A percentile compares a stretch with the other conserved stretches of the same genome.
Conservation (phyloP, 2,329 filamentous ascomycete species). For the Hypoxylon sp. region DNA sequence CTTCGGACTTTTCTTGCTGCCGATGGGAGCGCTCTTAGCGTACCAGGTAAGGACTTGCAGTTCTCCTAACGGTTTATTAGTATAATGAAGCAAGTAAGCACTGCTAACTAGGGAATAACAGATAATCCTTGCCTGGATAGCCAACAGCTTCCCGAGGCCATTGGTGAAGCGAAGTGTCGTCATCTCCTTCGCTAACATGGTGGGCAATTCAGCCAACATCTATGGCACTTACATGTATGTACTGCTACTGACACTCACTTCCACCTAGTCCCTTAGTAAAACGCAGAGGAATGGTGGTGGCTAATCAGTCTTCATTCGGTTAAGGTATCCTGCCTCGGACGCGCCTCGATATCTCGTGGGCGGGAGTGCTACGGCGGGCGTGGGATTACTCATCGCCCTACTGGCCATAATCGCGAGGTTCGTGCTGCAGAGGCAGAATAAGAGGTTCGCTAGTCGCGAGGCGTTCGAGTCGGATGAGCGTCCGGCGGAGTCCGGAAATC, state of each 20-base stretch:
- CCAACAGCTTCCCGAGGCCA: conserved; percentile 79
- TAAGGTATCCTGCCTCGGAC: conserved; percentile 55
- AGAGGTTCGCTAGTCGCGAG: conserved; percentile 67
- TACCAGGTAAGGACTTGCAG: conserved; percentile 54
- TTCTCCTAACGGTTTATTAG: background rate
- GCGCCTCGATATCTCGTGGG: conserved; percentile 65
- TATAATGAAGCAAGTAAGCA: background rate
- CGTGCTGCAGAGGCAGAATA: conserved; percentile 72
- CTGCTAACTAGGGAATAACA: conserved; percentile 43
- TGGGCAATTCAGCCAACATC: conserved; percentile 71
- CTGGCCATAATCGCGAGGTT: conserved; percentile 68
- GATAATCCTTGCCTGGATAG: conserved; percentile 76
- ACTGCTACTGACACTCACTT: background rate
- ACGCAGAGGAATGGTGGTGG: background rate
- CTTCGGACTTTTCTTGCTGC: conserved; percentile 75
- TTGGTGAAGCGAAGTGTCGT: conserved; percentile 75
- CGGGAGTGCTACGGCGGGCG: conserved; percentile 72
- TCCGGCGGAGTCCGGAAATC: conserved; percentile 15
- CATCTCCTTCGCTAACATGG: conserved; percentile 76
- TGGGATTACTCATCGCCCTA: conserved; percentile 72
- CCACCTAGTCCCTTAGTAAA: background rate
- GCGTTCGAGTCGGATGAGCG: conserved; percentile 44
- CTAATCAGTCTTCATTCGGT: conserved; percentile 18
- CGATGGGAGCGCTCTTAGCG: conserved; percentile 66
- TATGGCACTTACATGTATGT: conserved; percentile 64